phyloP scores from a whole-genome alignment of 164 flowering plant species.

The Chloranthus sessilifolius region DNA sequence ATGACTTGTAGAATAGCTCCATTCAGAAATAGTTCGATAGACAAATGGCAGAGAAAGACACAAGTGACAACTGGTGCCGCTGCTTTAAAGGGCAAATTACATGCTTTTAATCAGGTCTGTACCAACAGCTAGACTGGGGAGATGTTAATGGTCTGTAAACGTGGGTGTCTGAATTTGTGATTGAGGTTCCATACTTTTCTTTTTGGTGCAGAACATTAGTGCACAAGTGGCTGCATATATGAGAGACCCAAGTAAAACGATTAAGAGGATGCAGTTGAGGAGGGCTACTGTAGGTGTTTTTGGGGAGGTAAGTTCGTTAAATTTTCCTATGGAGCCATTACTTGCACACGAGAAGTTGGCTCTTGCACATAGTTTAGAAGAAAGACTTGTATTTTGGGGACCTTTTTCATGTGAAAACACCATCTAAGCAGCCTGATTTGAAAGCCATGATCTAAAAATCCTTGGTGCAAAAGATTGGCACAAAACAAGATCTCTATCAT shows the following conservation, averaged over 20 bases:
- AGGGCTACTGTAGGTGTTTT: constrained; percentile 57
- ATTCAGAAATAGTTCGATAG: constrained; percentile 73
- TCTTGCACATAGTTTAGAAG: too few species aligned
- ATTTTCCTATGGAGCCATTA: too few species aligned
- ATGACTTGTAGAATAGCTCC: constrained; percentile 49
- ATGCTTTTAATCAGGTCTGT: constrained; percentile 98
- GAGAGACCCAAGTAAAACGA: constrained; percentile 95
- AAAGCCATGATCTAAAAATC: too few species aligned
- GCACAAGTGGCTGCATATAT: constrained; percentile 83
- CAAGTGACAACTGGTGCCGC: constrained; percentile 92
- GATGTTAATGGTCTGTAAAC: background rate
- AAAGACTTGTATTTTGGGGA: too few species aligned
- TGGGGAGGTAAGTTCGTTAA: constrained; percentile 70
- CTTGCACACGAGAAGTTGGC: too few species aligned
- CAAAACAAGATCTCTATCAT: too few species aligned
- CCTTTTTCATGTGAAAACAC: too few species aligned
- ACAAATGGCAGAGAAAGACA: constrained; percentile 96
- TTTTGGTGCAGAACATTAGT: constrained; percentile 63
- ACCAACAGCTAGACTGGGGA: background rate
- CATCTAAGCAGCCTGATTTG: too few species aligned
- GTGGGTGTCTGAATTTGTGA: background rate
- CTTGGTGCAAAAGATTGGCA: too few species aligned
- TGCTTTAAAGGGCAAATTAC: constrained; percentile 65
- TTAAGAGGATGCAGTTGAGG: constrained; percentile 77
- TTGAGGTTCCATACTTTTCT: constrained; percentile 2